These are phyloP conservation scores for Epicoccum nigrum DNA, from an alignment of 2,329 filamentous ascomycete species.

Conservation along the genomic window DNA sequence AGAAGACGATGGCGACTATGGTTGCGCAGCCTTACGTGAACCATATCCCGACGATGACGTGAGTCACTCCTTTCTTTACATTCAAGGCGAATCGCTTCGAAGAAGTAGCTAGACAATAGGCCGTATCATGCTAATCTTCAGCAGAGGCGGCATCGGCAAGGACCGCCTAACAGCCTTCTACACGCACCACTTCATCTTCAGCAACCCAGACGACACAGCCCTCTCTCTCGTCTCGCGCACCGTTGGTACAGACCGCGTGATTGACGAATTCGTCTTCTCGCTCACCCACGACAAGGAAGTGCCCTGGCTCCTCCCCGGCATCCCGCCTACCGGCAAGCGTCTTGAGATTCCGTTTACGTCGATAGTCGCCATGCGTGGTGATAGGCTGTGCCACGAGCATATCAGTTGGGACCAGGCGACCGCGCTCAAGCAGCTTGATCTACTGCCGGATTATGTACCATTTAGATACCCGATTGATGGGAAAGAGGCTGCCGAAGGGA, in stretches of 20 bases:
- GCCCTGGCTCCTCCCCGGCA: slow-evolving; percentile 45
- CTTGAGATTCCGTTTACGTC: slow-evolving; percentile 68
- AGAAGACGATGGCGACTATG: slow-evolving; percentile 81
- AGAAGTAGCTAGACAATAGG: neutral
- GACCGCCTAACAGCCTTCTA: slow-evolving; percentile 70
- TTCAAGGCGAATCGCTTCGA: neutral
- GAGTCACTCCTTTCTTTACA: slow-evolving; percentile 1
- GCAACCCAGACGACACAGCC: slow-evolving; percentile 69
- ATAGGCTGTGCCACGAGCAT: slow-evolving; percentile 72
- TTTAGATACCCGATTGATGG: slow-evolving; percentile 56
- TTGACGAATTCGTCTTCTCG: slow-evolving; percentile 47
- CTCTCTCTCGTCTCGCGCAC: slow-evolving; percentile 75
- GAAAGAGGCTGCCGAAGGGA: slow-evolving; percentile 44
- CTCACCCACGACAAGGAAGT: slow-evolving; percentile 42
- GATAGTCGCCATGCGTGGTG: slow-evolving; percentile 71
- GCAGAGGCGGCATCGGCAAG: slow-evolving; percentile 69
- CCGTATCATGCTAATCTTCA: neutral
- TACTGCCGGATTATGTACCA: slow-evolving; percentile 68
- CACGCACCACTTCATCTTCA: slow-evolving; percentile 74
- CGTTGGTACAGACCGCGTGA: slow-evolving; percentile 71
- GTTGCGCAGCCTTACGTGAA: slow-evolving; percentile 80
- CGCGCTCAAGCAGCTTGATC: slow-evolving; percentile 64
- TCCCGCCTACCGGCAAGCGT: slow-evolving; percentile 37
- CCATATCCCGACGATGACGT: slow-evolving; percentile 70
- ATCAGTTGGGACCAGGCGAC: slow-evolving; percentile 74